These are phyloP conservation scores for Atkinsonella texensis DNA, from an alignment of 2,329 filamentous ascomycete genomes.

Conservation along the genomic window DNA sequence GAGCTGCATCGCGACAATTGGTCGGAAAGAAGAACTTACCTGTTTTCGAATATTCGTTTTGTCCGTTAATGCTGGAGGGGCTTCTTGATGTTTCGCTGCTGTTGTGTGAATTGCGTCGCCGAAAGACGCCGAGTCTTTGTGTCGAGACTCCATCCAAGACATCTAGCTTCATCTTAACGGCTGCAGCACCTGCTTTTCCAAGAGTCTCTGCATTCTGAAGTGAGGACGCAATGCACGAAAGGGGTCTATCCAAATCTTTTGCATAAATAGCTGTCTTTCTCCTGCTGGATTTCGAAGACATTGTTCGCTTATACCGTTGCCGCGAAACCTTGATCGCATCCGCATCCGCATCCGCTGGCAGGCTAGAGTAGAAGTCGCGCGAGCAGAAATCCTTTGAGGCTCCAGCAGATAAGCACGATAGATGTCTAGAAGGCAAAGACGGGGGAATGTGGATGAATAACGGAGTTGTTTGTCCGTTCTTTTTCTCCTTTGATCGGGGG, in stretches of 20 bases:
- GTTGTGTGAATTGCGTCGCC: slow-evolving; percentile 9
- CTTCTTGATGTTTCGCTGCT: neutral
- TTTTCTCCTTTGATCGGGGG: neutral
- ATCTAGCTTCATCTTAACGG: slow-evolving; percentile 7
- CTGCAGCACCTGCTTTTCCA: slow-evolving; percentile 5
- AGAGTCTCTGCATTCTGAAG: neutral
- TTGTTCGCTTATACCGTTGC: slow-evolving; percentile 26
- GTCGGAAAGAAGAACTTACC: slow-evolving; percentile 4
- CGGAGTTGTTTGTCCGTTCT: too few relatives aligned
- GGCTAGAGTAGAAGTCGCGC: slow-evolving; percentile 24
- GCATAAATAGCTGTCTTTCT: slow-evolving; percentile 2
- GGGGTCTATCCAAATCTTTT: neutral
- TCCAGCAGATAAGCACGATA: slow-evolving; percentile 9
- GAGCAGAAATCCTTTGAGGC: slow-evolving; percentile 26
- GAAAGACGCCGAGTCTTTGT: slow-evolving; percentile 4
- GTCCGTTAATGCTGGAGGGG: too few relatives aligned
- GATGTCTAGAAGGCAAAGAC: neutral
- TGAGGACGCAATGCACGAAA: neutral
- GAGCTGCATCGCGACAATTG: slow-evolving; percentile 12
- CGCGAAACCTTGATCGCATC: slow-evolving; percentile 28
- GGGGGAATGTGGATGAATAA: neutral
- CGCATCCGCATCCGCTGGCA: slow-evolving; percentile 24
- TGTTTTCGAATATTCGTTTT: neutral
- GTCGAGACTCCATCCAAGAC: slow-evolving; percentile 9
- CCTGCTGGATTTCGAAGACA: slow-evolving; percentile 11